These are phyloP conservation scores for Malassezia furfur DNA, from an alignment of 1,284 basidiomycete species.

Conservation along the genomic window DNA sequence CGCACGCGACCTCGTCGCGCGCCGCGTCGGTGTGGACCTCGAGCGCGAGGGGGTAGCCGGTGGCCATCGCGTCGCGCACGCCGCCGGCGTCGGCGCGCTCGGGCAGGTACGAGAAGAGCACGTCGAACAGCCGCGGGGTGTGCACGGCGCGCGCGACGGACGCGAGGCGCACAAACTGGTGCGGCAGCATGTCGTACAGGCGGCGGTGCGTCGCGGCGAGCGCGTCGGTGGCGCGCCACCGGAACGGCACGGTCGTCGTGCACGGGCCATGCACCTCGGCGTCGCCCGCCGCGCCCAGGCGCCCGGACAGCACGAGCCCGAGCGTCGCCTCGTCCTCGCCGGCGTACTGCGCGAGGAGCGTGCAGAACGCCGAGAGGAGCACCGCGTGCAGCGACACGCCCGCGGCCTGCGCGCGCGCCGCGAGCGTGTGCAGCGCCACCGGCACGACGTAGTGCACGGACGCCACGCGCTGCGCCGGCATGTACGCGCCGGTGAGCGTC, in stretches of 20 bases:
- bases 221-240: conserved; percentile 7
- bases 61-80: conserved; percentile 24
- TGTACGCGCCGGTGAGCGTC: conserved; percentile 25
- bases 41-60: conserved; percentile 33
- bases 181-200: conserved; percentile 11
- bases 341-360: conserved; percentile 26
- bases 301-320: conserved; percentile 37
- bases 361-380: conserved; percentile 24
- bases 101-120: conserved; percentile 33
- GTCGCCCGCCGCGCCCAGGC: conserved; percentile 20
- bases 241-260: conserved; percentile 37
- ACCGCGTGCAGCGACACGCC: conserved; percentile 31
- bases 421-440: conserved; percentile 3
- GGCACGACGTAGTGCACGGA: neutral
- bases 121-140: conserved; percentile 26
- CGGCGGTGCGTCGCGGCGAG: conserved; percentile 15
- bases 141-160: conserved; percentile 28
- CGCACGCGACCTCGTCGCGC: conserved; percentile 19
- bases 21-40: conserved; percentile 23
- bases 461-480: neutral
- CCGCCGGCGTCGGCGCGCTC: conserved; percentile 4
- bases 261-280: conserved; percentile 37
- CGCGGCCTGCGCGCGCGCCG: conserved; percentile 16
- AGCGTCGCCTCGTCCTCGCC: conserved; percentile 31
- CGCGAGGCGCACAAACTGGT: conserved; percentile 35